A percentile compares a stretch with the other conserved stretches of the same genome.
Evolutionary conservation across 2,329 filamentous ascomycete genomes (phyloP).

Genomic region (Zymoseptoria pseudotritici): DNA sequence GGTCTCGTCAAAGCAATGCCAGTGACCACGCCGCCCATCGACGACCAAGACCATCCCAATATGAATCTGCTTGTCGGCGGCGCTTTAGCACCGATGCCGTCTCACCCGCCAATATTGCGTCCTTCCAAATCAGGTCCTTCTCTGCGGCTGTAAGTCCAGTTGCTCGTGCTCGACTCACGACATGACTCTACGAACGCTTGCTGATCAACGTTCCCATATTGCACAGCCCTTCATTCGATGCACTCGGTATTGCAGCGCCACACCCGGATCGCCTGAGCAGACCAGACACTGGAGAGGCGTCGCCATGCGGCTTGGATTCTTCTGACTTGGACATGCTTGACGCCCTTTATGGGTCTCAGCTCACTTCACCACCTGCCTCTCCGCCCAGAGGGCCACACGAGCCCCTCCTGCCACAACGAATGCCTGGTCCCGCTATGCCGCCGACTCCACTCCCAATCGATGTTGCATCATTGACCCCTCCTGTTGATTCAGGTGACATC

Average conservation of each 20-base stretch:
- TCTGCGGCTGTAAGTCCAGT: slow-evolving; percentile 36
- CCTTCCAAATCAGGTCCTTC: slow-evolving; percentile 24
- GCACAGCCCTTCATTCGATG: slow-evolving; percentile 42
- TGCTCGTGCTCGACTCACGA: background rate
- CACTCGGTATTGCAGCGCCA: slow-evolving; percentile 43
- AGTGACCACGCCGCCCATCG: slow-evolving; percentile 18
- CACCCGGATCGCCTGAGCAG: slow-evolving; percentile 35
- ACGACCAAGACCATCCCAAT: slow-evolving; percentile 6
- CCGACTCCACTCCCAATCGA: slow-evolving; percentile 24
- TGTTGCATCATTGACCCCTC: slow-evolving; percentile 40
- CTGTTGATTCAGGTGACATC: slow-evolving; percentile 36
- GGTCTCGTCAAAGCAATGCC: slow-evolving; percentile 5
- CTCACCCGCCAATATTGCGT: slow-evolving; percentile 5
- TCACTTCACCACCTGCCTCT: background rate
- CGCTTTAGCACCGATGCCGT: slow-evolving; percentile 20
- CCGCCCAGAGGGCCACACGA: background rate
- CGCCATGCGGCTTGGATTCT: background rate
- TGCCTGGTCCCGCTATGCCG: slow-evolving; percentile 19
- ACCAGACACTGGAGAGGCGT: background rate
- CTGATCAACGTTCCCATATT: background rate
- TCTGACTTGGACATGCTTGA: slow-evolving; percentile 7
- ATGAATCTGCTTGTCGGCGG: slow-evolving; percentile 25
- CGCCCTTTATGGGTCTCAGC: slow-evolving; percentile 3
- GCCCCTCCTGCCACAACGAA: slow-evolving; percentile 1
- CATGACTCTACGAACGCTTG: background rate